phyloP scores from a whole-genome alignment of 768 basidiomycete species.

The Russula abietina region DNA sequence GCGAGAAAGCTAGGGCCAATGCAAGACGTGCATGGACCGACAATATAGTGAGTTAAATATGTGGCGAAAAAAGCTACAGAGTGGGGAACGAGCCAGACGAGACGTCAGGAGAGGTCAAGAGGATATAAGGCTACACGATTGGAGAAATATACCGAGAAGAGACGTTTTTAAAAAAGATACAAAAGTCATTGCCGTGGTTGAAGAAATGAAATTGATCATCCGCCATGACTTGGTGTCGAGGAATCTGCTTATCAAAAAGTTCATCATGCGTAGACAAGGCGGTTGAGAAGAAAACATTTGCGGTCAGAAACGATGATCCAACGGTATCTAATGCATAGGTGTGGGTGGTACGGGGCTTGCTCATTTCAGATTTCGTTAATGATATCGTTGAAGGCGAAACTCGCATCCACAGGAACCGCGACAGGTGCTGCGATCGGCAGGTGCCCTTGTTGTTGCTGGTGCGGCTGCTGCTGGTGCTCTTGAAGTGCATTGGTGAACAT shows the following conservation, averaged over 20 bases:
- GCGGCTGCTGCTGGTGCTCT: background rate
- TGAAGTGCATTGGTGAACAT: constrained; percentile 15
- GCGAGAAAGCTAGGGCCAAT: background rate
- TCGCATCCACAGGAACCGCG: constrained; percentile 7
- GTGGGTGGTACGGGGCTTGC: background rate
- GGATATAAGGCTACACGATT: constrained; percentile 21
- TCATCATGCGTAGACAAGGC: background rate
- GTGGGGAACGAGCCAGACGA: background rate
- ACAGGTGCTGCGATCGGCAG: constrained; percentile 12
- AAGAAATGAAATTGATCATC: constrained; percentile 4
- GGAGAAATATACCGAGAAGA: constrained; percentile 6
- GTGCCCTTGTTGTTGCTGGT: constrained; percentile 7
- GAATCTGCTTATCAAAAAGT: constrained; percentile 15
- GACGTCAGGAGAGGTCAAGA: background rate
- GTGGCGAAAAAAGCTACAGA: constrained; percentile 16
- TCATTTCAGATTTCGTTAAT: constrained; percentile 24
- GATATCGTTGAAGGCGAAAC: constrained; percentile 24
- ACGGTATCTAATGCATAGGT: constrained; percentile 11
- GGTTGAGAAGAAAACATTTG: background rate
- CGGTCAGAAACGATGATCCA: background rate
- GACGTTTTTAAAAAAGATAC: constrained; percentile 7
- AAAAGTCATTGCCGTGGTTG: constrained; percentile 3
- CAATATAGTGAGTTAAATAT: background rate
- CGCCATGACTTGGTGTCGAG: constrained; percentile 3
- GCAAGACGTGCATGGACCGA: background rate